Conservation (phyloP, 2,329 filamentous ascomycete genomes). For the Dactylellina cionopaga region DNA sequence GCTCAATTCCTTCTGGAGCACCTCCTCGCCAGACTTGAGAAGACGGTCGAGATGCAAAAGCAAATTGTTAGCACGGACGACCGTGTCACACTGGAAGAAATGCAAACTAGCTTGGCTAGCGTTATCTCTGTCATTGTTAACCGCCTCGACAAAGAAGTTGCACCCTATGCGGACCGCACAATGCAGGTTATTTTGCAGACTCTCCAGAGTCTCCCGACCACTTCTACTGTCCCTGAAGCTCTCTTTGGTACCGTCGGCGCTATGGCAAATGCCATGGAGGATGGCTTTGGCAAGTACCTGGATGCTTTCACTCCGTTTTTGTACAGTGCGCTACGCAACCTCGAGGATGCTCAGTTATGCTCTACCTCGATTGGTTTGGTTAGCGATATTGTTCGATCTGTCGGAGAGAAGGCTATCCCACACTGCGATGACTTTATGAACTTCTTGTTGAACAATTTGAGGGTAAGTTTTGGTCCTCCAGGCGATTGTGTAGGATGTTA, state of each 20-base stretch:
- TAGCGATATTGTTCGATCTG: constrained; percentile 91
- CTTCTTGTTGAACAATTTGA: constrained; percentile 88
- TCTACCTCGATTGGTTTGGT: constrained; percentile 97
- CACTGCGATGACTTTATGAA: constrained; percentile 99
- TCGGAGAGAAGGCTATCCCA: constrained; percentile 89
- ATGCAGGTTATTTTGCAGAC: constrained; percentile 89
- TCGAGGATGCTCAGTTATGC: constrained; percentile 92
- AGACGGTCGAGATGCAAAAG: constrained; percentile 85
- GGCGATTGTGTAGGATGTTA: not conserved
- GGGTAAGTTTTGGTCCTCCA: constrained; percentile 66
- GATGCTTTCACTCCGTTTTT: constrained; percentile 91
- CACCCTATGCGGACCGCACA: constrained; percentile 88
- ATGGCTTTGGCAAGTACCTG: constrained; percentile 97
- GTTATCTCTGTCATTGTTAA: constrained; percentile 91
- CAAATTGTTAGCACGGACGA: constrained; percentile 98
- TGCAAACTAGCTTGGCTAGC: constrained; percentile 93
- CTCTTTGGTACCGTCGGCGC: constrained; percentile 91
- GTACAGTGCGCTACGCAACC: constrained; percentile 92
- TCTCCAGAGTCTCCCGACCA: constrained; percentile 77
- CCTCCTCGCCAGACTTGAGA: constrained; percentile 88
- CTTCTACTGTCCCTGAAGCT: constrained; percentile 93
- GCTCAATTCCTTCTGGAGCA: constrained; percentile 84
- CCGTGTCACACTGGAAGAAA: constrained; percentile 93
- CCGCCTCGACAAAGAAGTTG: constrained; percentile 88
- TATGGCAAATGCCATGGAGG: constrained; percentile 89